Evolutionary conservation across 306 rosid species (phyloP).

Genomic region (Pyrus betulifolia): DNA sequence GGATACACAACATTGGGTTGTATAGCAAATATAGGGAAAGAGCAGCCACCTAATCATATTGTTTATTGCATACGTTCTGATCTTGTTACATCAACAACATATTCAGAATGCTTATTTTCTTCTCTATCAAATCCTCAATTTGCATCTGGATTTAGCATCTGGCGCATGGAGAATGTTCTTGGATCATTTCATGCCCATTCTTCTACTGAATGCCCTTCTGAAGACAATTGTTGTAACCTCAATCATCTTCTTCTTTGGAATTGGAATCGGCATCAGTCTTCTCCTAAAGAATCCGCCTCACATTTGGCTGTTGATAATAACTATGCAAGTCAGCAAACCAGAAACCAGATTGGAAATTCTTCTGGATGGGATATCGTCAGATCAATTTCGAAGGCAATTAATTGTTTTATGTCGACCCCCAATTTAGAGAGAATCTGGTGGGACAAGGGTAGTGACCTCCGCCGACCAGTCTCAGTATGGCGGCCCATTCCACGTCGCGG

Average conservation of each 20-base stretch:
- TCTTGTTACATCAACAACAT: constrained; percentile 66
- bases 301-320: constrained; percentile 35
- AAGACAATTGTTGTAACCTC: constrained; percentile 48
- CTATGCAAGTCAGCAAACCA: constrained; percentile 40
- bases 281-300: constrained; percentile 38
- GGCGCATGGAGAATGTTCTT: constrained; percentile 84
- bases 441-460: constrained; percentile 87
- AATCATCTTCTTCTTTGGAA: constrained; percentile 85
- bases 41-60: constrained; percentile 67
- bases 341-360: constrained; percentile 36
- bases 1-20: constrained; percentile 86
- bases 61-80: constrained; percentile 88
- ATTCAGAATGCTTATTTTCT: constrained; percentile 60
- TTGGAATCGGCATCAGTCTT: constrained; percentile 40
- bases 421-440: constrained; percentile 98
- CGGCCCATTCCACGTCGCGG: constrained; percentile 74
- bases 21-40: constrained; percentile 71
- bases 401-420: constrained; percentile 64
- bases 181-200: constrained; percentile 82
- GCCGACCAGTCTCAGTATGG: constrained; percentile 88
- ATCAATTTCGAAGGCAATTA: constrained; percentile 72
- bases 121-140: constrained; percentile 43
- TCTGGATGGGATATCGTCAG: constrained; percentile 83
- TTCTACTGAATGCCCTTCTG: constrained; percentile 48
- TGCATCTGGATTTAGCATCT: constrained; percentile 70